Evolutionary conservation across 2,329 filamentous ascomycete species (phyloP).

Genomic region (Blumeria graminis): DNA sequence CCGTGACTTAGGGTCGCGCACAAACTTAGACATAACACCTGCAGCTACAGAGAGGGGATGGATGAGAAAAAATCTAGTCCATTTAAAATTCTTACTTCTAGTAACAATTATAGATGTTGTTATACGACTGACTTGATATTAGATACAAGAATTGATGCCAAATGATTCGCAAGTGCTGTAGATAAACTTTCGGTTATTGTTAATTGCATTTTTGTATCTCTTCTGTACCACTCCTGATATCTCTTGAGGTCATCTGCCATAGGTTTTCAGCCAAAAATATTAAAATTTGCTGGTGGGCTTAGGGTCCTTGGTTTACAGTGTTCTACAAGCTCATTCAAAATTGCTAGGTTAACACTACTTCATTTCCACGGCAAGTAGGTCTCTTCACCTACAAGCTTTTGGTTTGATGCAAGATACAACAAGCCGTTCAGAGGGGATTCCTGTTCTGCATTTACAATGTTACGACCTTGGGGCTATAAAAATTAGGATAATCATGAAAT

Average conservation of each 20-base stretch:
- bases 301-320: neutral
- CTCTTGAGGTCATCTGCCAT: neutral
- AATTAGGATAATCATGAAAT: too few relatives aligned
- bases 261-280: neutral
- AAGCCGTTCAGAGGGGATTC: neutral
- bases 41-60: too few relatives aligned
- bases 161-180: neutral
- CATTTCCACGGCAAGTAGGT: neutral
- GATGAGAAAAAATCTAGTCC: too few relatives aligned
- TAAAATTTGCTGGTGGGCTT: neutral
- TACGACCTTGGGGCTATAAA: too few relatives aligned
- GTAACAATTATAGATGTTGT: too few relatives aligned
- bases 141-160: too few relatives aligned
- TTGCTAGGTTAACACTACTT: neutral
- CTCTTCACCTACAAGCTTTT: neutral
- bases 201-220: neutral
- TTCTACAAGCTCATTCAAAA: neutral
- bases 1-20: too few relatives aligned
- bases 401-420: neutral
- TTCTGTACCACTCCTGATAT: neutral
- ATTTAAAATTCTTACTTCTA: too few relatives aligned
- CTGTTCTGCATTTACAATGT: constrained; percentile 4
- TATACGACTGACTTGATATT: too few relatives aligned
- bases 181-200: neutral
- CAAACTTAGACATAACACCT: too few relatives aligned